These are phyloP conservation scores for Xerocomus potaroensis DNA, from an alignment of 768 basidiomycete species.

Conservation along the genomic window DNA sequence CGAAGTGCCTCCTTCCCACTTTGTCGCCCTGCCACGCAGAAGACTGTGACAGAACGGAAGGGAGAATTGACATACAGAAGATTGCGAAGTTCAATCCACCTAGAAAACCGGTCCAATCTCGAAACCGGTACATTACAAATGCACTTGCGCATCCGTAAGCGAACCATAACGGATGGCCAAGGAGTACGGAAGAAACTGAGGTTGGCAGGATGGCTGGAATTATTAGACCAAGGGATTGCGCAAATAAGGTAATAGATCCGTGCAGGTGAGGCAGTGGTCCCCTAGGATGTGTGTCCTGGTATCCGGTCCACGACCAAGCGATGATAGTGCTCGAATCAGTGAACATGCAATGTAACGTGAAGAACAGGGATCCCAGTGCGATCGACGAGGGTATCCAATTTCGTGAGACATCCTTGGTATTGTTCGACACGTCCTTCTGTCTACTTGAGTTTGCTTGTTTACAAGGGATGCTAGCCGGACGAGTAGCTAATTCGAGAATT, in stretches of 20 bases:
- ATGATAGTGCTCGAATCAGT: conserved; percentile 75
- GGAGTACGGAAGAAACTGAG: conserved; percentile 16
- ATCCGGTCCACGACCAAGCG: conserved; percentile 91
- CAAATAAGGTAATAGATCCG: conserved; percentile 62
- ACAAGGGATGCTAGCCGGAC: conserved; percentile 26
- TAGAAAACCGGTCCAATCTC: conserved; percentile 65
- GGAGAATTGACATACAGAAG: conserved; percentile 63
- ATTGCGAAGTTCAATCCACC: conserved; percentile 61
- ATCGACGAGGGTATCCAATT: conserved; percentile 43
- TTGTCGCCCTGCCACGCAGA: conserved; percentile 34
- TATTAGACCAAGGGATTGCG: conserved; percentile 54
- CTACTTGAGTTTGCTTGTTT: conserved; percentile 1
- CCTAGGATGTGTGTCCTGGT: conserved; percentile 49
- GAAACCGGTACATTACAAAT: conserved; percentile 53
- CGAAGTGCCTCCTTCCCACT: conserved; percentile 48
- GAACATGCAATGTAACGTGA: conserved; percentile 67
- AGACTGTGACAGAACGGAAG: conserved; percentile 47
- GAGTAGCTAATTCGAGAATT: conserved; percentile 49
- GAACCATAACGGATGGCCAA: conserved; percentile 51
- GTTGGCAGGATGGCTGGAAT: conserved; percentile 34
- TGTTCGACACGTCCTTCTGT: background rate
- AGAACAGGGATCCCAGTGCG: conserved; percentile 65
- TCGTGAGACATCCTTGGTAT: conserved; percentile 8
- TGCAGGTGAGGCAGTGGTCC: conserved; percentile 75
- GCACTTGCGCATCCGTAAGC: conserved; percentile 48